Evolutionary conservation across 257 asterid species (phyloP).

Genomic region (Solanum piurae): DNA sequence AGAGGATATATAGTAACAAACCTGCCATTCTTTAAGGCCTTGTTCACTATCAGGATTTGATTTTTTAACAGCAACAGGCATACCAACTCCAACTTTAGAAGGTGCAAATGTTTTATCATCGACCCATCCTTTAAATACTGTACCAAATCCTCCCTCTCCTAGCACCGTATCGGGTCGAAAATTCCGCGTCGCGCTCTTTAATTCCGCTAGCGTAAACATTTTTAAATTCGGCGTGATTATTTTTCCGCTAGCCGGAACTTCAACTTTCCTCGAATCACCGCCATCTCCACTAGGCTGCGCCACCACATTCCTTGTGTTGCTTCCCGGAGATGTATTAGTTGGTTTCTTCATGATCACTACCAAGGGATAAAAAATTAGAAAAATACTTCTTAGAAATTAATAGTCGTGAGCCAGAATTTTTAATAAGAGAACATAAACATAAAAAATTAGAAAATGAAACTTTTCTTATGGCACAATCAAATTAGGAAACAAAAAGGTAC

Average conservation of each 20-base stretch:
- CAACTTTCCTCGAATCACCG: not conserved
- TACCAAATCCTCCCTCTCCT: constrained; percentile 41
- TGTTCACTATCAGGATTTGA: constrained; percentile 80
- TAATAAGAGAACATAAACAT: too few species aligned
- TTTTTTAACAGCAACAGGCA: constrained; percentile 82
- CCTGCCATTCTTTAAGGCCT: constrained; percentile 97
- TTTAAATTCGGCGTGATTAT: constrained; percentile 18
- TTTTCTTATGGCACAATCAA: not conserved
- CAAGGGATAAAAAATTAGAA: not conserved
- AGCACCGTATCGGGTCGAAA: constrained; percentile 31
- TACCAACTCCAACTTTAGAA: constrained; percentile 56
- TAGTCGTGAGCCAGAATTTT: too few species aligned
- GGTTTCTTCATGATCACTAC: not conserved
- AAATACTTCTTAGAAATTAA: too few species aligned
- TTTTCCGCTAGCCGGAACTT: constrained; percentile 2
- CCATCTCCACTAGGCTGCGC: not conserved
- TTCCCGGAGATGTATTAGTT: not conserved
- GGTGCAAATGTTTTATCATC: constrained; percentile 50
- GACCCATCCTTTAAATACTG: constrained; percentile 38
- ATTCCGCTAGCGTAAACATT: constrained; percentile 12
- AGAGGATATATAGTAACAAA: not conserved
- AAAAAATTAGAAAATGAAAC: not conserved
- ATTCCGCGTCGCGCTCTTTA: constrained; percentile 23
- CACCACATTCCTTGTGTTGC: not conserved
- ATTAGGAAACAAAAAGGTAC: not conserved